Base-by-base conservation (phyloP, 2,329 filamentous ascomycete species). In the Rhinocladiella mackenziei region DNA sequence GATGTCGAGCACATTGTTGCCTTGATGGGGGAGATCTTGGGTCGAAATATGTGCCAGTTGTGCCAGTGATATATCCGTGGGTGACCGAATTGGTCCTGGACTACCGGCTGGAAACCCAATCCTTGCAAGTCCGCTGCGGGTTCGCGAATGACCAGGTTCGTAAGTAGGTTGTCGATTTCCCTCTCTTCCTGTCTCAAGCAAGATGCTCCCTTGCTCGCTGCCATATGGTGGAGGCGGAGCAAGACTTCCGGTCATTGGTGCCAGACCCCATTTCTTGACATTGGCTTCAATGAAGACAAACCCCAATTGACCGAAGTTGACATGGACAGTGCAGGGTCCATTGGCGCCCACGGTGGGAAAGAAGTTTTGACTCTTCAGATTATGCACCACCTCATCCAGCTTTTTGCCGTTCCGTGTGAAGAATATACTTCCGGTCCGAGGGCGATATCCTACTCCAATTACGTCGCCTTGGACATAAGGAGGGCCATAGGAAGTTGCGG, bases 241-340 rank as follows among this genome's bases (percentile, higher is more conserved):
- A 48, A 98, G 75, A 60, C 88, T 95, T 47, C 92, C 92, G 1
- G 88, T 96, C 77, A 94, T 94, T 4, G 92, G 92, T 35, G 92
- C 92, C 43, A 98, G 73, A 2, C 92, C 92, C 92, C 92, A 98
- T 74, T 97, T 98, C 80, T 98, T 98, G 49, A 98, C 92, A 60
- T 98, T 98, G 51, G 91, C 92, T 68, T 98, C 92, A 58, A 98
- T 97, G 62, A 97, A 98, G 36, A 98, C 92, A 62, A 97, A 98
- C 23, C 92, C 92, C 61, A 92, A 87, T 64, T 98, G 92, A 5
- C 92, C 92, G 64, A 98, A 94, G 65, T 98, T 98, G 62, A 97
- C 92, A 63, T 98, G 91, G 1, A 98, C 80, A 22, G 83, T 83
- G 59, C 87, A 89, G 11, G 92, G 92, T 0, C 92, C 92, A 61